Percentiles rank a stretch among this genome's conserved stretches.
Evolutionary conservation across 2,329 filamentous ascomycete species (phyloP).

Genomic region (Helotiales sp.): DNA sequence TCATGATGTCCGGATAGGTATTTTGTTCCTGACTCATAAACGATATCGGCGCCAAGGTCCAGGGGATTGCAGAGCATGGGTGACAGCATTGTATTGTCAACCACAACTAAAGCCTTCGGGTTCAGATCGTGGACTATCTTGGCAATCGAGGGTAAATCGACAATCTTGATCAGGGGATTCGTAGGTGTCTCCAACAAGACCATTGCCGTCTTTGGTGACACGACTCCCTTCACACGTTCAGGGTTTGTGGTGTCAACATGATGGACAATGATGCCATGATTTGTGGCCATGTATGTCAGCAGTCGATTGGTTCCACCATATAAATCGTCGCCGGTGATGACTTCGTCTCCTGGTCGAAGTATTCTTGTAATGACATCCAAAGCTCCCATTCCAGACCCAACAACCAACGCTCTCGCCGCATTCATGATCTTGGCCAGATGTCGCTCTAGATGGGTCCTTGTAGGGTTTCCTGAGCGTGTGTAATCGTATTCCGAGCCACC

Average conservation of each 20-base stretch:
- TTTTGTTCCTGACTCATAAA: conserved; percentile 97
- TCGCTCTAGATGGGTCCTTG: conserved; percentile 90
- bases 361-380: conserved; percentile 94
- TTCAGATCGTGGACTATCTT: conserved; percentile 75
- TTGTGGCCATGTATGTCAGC: conserved; percentile 85
- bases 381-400: conserved; percentile 96
- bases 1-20: conserved; percentile 98
- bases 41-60: conserved; percentile 90
- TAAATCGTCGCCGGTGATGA: conserved; percentile 93
- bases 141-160: conserved; percentile 83
- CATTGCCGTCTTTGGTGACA: conserved; percentile 86
- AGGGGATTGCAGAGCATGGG: conserved; percentile 92
- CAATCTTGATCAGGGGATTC: conserved; percentile 97
- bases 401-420: conserved; percentile 84
- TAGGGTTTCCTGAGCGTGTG: conserved; percentile 95
- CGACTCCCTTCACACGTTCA: conserved; percentile 65
- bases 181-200: conserved; percentile 95
- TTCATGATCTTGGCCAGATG: conserved; percentile 99
- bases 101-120: conserved; percentile 77
- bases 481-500: conserved; percentile 95
- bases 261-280: conserved; percentile 90
- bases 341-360: conserved; percentile 89
- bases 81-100: conserved; percentile 99
- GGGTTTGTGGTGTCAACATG: conserved; percentile 91
- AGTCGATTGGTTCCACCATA: conserved; percentile 95